Evolutionary conservation across 2,329 filamentous ascomycete species (phyloP).

Genomic region (Aspergillus sojae): DNA sequence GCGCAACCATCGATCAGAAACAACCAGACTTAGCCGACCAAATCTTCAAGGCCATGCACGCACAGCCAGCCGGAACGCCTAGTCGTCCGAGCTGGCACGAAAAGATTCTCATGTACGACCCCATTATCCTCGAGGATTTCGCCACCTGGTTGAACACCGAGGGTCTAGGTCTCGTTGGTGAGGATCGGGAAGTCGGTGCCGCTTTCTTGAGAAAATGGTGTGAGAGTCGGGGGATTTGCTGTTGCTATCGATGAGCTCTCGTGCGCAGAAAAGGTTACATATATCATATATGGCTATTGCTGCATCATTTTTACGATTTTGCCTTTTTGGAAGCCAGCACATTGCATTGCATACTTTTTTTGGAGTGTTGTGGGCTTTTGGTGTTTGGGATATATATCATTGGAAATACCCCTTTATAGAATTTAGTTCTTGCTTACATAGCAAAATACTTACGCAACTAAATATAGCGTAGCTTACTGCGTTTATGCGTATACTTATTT

Average conservation of each 20-base stretch:
- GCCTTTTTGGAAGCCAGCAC: background rate
- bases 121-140: slow-evolving; percentile 84
- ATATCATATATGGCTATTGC: background rate
- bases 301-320: background rate
- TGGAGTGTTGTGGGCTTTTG: background rate
- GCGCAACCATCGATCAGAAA: slow-evolving; percentile 24
- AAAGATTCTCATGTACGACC: slow-evolving; percentile 92
- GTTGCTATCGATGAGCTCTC: slow-evolving; percentile 61
- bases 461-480: background rate
- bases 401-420: background rate
- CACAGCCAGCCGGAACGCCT: slow-evolving; percentile 41
- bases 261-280: background rate
- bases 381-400: background rate
- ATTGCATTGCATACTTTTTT: background rate
- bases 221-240: slow-evolving; percentile 82
- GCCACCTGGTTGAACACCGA: slow-evolving; percentile 79
- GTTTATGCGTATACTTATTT: background rate
- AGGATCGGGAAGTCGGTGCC: slow-evolving; percentile 65
- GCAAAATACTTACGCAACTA: background rate
- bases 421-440: background rate
- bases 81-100: slow-evolving; percentile 74
- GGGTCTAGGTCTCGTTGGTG: slow-evolving; percentile 63
- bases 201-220: slow-evolving; percentile 85
- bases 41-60: slow-evolving; percentile 54
- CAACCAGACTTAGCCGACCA: slow-evolving; percentile 43